Conservation (phyloP, 257 asterid species). For the Nicotiana knightiana region DNA sequence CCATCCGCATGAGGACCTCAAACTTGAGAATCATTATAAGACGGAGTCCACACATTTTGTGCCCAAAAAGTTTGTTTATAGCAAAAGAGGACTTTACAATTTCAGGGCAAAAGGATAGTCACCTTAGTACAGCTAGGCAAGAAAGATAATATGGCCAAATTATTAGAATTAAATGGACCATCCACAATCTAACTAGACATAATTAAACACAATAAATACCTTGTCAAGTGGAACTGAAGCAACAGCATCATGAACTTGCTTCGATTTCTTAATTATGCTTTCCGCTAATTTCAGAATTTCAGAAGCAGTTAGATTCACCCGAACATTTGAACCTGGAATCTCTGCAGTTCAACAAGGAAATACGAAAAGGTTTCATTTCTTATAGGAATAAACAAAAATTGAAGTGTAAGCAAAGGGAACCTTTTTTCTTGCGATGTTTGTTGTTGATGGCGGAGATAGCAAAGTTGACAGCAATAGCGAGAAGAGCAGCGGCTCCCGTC, state of each 20-base stretch:
- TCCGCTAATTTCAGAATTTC: constrained; percentile 77
- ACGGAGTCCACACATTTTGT: background rate
- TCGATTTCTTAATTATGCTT: constrained; percentile 56
- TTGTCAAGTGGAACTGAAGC: constrained; percentile 81
- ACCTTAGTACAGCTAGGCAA: background rate
- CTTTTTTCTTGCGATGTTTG: constrained; percentile 55
- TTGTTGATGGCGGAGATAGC: constrained; percentile 47
- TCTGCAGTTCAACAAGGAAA: constrained; percentile 31
- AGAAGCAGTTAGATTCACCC: constrained; percentile 52
- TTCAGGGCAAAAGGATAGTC: background rate
- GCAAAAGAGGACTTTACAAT: background rate
- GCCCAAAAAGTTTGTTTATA: background rate
- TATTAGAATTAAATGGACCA: background rate
- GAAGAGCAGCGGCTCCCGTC: constrained; percentile 87
- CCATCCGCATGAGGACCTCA: background rate
- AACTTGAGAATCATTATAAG: constrained; percentile 1
- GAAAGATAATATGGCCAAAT: background rate
- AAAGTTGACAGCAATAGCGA: constrained; percentile 72
- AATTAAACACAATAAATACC: constrained; percentile 30
- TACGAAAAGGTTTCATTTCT: too few relatives aligned
- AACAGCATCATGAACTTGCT: constrained; percentile 72
- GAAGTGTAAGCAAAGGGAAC: constrained; percentile 20
- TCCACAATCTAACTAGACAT: background rate
- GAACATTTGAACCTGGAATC: constrained; percentile 58
- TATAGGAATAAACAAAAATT: background rate